Conservation (phyloP, 257 asterid species). For the Jasminum sambac region DNA sequence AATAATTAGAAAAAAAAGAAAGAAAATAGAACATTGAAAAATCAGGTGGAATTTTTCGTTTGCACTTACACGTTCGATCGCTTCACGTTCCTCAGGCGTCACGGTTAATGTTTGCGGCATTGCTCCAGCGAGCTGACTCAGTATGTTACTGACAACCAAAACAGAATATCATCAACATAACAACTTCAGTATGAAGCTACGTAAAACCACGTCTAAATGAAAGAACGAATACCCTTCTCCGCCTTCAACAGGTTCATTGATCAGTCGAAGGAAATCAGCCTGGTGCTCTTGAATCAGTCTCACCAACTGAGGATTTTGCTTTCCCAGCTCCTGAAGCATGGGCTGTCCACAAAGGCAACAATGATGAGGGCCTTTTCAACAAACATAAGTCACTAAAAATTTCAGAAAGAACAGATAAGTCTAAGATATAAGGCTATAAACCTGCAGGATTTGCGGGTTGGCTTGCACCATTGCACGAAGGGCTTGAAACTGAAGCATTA, state of each 20-base stretch:
- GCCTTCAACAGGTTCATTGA: conserved; percentile 84
- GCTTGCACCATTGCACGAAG: conserved; percentile 11
- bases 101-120: conserved; percentile 63
- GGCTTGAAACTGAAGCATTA: conserved; percentile 5
- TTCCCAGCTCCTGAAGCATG: conserved; percentile 88
- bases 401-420: background rate
- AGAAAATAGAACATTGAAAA: too few species aligned
- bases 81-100: conserved; percentile 75
- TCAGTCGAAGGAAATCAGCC: conserved; percentile 79
- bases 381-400: conserved; percentile 1
- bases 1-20: too few species aligned
- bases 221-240: conserved; percentile 58
- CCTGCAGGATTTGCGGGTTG: conserved; percentile 34
- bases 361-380: conserved; percentile 19
- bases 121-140: conserved; percentile 62
- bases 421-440: conserved; percentile 8
- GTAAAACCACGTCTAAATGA: background rate
- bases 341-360: conserved; percentile 55
- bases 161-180: background rate
- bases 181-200: background rate
- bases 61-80: conserved; percentile 66
- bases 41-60: background rate
- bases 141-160: conserved; percentile 36
- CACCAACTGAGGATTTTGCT: conserved; percentile 74
- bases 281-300: conserved; percentile 83